Evolutionary conservation across 2,329 filamentous ascomycete genomes (phyloP).

Genomic region (Nemania abortiva): DNA sequence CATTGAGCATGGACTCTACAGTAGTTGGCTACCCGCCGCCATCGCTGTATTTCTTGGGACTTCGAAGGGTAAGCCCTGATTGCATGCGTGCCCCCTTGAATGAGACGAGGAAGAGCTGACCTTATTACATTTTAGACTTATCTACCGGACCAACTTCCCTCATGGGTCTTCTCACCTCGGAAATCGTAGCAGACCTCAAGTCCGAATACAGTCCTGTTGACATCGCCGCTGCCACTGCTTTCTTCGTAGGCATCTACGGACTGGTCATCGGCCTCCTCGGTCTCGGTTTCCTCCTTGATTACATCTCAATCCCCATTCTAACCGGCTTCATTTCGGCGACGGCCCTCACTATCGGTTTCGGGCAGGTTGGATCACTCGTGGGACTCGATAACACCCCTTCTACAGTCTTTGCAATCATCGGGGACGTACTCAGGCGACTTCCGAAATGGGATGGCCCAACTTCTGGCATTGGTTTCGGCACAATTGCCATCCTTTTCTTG

Average conservation of each 20-base stretch:
- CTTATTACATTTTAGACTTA: conserved; percentile 58
- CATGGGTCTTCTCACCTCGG: conserved; percentile 71
- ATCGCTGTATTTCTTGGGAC: conserved; percentile 72
- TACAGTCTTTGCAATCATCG: conserved; percentile 68
- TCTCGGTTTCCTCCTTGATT: conserved; percentile 74
- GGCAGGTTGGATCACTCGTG: conserved; percentile 72
- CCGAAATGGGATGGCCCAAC: conserved; percentile 69
- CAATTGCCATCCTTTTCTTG: conserved; percentile 66
- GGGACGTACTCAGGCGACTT: conserved; percentile 68
- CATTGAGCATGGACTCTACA: conserved; percentile 70
- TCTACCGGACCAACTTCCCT: conserved; percentile 74
- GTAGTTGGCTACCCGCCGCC: conserved; percentile 68
- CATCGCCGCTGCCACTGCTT: conserved; percentile 71
- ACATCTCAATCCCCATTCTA: conserved; percentile 73
- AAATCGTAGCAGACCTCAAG: conserved; percentile 67
- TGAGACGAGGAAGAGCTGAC: conserved; percentile 47
- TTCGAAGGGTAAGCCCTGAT: conserved; percentile 63
- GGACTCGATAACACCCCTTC: conserved; percentile 64
- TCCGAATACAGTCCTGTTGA: conserved; percentile 65
- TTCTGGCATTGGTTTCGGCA: conserved; percentile 69
- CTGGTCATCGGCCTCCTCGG: conserved; percentile 71
- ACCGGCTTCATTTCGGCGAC: conserved; percentile 75
- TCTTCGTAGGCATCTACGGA: conserved; percentile 72
- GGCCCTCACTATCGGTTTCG: conserved; percentile 73
- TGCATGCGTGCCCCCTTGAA: too few relatives aligned